Conservation (phyloP, 2,329 filamentous ascomycete genomes). For the Cladobotryum mycophilum region DNA sequence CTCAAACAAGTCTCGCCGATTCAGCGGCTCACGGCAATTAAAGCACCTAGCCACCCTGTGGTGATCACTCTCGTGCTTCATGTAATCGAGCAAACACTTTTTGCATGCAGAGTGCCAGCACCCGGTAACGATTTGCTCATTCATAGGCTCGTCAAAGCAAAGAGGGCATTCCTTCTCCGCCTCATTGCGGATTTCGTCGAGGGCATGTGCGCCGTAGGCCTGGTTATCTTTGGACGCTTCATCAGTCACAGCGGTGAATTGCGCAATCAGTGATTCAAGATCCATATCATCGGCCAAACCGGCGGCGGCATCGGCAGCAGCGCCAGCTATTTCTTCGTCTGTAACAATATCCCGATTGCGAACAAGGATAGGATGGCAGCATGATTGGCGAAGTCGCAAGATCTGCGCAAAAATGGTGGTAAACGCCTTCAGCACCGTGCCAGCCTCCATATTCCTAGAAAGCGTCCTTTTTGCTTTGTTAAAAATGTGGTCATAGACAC, state of each 20-base stretch:
- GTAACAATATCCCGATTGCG: slow-evolving; percentile 77
- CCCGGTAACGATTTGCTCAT: slow-evolving; percentile 85
- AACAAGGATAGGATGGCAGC: slow-evolving; percentile 86
- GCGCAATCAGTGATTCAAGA: slow-evolving; percentile 73
- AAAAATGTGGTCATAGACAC: slow-evolving; percentile 90
- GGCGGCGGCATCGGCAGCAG: slow-evolving; percentile 67
- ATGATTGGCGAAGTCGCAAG: slow-evolving; percentile 82
- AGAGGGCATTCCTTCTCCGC: slow-evolving; percentile 86
- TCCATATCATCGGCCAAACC: slow-evolving; percentile 96
- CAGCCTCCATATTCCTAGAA: slow-evolving; percentile 78
- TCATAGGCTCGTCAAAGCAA: slow-evolving; percentile 92
- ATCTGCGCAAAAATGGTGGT: slow-evolving; percentile 98
- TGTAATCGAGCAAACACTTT: slow-evolving; percentile 82
- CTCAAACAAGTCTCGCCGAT: slow-evolving; percentile 80
- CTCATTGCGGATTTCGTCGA: slow-evolving; percentile 88
- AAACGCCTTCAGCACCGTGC: slow-evolving; percentile 89
- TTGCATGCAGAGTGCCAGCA: slow-evolving; percentile 99
- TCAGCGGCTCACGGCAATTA: slow-evolving; percentile 80
- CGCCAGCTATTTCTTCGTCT: slow-evolving; percentile 77
- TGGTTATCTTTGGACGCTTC: slow-evolving; percentile 55
- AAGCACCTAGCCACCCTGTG: slow-evolving; percentile 76
- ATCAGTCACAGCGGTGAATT: slow-evolving; percentile 67
- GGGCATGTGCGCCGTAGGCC: slow-evolving; percentile 73
- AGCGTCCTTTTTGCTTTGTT: slow-evolving; percentile 77
- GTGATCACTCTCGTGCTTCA: slow-evolving; percentile 77